These are phyloP conservation scores for Fusarium pseudocircinatum DNA, from an alignment of 2,329 filamentous ascomycete genomes.

Conservation along the genomic window DNA sequence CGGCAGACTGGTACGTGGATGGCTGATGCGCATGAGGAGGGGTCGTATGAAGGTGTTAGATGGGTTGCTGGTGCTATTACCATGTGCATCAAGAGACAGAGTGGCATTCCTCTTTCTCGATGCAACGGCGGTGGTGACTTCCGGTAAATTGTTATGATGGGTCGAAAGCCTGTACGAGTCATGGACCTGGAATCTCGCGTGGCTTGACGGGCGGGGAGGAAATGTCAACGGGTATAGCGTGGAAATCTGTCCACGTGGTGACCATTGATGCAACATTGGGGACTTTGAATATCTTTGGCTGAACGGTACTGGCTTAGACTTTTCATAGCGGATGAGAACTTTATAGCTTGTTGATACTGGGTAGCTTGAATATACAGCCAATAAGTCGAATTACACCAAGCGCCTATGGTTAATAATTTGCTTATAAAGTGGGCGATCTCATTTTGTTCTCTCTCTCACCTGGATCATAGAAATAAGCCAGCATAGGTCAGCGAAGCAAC, in stretches of 20 bases:
- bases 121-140: conserved; percentile 20
- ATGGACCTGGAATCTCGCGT: neutral
- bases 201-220: neutral
- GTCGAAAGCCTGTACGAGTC: neutral
- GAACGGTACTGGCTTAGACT: accelerated
- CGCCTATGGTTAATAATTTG: accelerated
- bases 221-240: too few relatives aligned
- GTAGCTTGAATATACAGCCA: neutral
- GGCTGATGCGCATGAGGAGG: conserved; percentile 11
- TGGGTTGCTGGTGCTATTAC: conserved; percentile 24
- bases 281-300: accelerated
- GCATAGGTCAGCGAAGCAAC: neutral
- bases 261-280: neutral
- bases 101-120: conserved; percentile 2
- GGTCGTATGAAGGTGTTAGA: conserved; percentile 9
- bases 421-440: neutral
- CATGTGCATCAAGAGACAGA: conserved; percentile 15
- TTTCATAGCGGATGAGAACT: too few relatives aligned
- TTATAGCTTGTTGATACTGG: neutral
- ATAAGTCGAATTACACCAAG: accelerated
- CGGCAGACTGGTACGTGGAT: conserved; percentile 8
- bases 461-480: neutral
- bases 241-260: neutral
- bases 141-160: neutral
- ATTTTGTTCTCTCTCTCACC: accelerated